phyloP scores from a whole-genome alignment of 441 rosid species.

The Capsella rubella region DNA sequence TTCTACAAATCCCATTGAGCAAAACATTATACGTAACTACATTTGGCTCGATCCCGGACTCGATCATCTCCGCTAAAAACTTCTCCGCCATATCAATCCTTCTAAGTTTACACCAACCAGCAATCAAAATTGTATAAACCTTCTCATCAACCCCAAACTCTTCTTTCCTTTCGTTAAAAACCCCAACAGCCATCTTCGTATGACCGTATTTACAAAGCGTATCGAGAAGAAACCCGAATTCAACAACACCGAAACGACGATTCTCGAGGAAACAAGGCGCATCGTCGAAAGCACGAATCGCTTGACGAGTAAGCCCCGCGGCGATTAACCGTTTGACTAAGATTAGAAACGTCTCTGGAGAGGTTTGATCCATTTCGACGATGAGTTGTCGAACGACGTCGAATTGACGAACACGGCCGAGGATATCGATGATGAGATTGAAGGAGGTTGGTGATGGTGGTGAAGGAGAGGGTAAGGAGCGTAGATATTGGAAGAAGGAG shows the following conservation, averaged over 20 bases:
- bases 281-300: constrained; percentile 77
- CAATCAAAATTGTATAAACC: constrained; percentile 69
- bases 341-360: constrained; percentile 62
- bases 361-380: constrained; percentile 72
- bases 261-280: constrained; percentile 57
- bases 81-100: constrained; percentile 83
- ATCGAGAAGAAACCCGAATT: constrained; percentile 67
- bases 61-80: constrained; percentile 72
- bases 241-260: constrained; percentile 18
- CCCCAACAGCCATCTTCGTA: constrained; percentile 66
- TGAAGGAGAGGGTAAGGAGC: constrained; percentile 64
- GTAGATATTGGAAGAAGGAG: constrained; percentile 72
- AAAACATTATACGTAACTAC: constrained; percentile 76
- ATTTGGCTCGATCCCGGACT: constrained; percentile 67
- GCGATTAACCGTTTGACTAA: constrained; percentile 70
- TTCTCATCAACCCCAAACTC: constrained; percentile 55
- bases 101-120: constrained; percentile 82
- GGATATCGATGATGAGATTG: constrained; percentile 81
- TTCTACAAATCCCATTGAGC: constrained; percentile 83
- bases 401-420: constrained; percentile 75
- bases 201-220: constrained; percentile 83
- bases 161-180: constrained; percentile 60
- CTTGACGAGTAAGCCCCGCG: constrained; percentile 89
- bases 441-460: constrained; percentile 52
- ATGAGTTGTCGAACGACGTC: constrained; percentile 80